A percentile compares a stretch with the other conserved stretches of the same genome.
These are phyloP conservation scores for Zygoascus hellenicus DNA, from an alignment of 1,139 yeast species.

Conservation along the genomic window DNA sequence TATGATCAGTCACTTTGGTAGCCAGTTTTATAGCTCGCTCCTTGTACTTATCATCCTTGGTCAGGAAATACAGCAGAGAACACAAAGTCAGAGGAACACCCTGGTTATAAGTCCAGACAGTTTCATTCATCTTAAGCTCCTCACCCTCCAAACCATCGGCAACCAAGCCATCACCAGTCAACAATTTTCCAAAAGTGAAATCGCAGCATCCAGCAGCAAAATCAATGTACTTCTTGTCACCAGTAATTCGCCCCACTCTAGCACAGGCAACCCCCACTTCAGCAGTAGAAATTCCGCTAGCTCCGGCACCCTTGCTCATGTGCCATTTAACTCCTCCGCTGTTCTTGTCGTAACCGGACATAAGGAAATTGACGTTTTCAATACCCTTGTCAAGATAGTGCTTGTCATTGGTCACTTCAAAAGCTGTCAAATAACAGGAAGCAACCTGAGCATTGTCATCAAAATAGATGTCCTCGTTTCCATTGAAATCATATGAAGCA, in stretches of 20 bases:
- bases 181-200: slow-evolving; percentile 48
- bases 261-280: slow-evolving; percentile 66
- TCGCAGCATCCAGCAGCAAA: slow-evolving; percentile 52
- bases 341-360: slow-evolving; percentile 58
- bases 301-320: slow-evolving; percentile 46
- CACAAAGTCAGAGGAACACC: slow-evolving; percentile 61
- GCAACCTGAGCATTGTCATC: slow-evolving; percentile 78
- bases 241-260: slow-evolving; percentile 51
- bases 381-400: slow-evolving; percentile 51
- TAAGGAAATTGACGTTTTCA: slow-evolving; percentile 54
- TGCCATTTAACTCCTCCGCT: slow-evolving; percentile 60
- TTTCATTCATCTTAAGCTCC: slow-evolving; percentile 41
- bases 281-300: slow-evolving; percentile 64
- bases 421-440: slow-evolving; percentile 59
- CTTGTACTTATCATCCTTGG: slow-evolving; percentile 51
- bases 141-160: slow-evolving; percentile 54
- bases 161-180: slow-evolving; percentile 53
- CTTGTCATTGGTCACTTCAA: slow-evolving; percentile 58
- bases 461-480: slow-evolving; percentile 60
- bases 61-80: slow-evolving; percentile 46
- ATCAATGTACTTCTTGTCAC: slow-evolving; percentile 41
- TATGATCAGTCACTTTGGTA: slow-evolving; percentile 51
- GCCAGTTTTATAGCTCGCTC: slow-evolving; percentile 56
- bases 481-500: slow-evolving; percentile 53
- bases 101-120: slow-evolving; percentile 66